Base-by-base conservation (phyloP, 495 filamentous ascomycete genomes). In the Astrothelium subdiscretum region DNA sequence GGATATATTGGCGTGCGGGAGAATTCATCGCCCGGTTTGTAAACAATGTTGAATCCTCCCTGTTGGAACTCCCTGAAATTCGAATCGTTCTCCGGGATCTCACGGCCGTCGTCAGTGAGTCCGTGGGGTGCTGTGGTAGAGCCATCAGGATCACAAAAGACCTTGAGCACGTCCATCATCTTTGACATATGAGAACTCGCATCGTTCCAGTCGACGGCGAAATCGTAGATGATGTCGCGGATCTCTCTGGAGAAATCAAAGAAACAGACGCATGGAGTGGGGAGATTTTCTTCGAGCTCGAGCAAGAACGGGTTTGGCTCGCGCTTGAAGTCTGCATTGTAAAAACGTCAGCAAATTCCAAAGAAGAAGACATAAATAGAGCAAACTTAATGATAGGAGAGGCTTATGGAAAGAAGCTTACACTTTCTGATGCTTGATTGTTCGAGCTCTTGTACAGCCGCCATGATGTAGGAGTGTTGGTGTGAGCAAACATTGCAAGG, bases 1-100 rank as follows among this genome's bases (percentile, higher is more conserved):
- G 64, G 62, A 3, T 76, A 70, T 8, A 48, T n/a, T 48, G 42
- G 42, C 3, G 3, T 48, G 8, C 42, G 42, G 5, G 18, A 10
- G 3, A 10, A n/a, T n/a, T n/a, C n/a, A 11, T 3, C 18, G 18
- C 18, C 42, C 18, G 20, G 18, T 10, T n/a, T 11, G 18, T 10
- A n/a, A 48, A 18, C 11, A 20, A 18, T 18, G 11, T 48, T n/a
- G 42, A 48, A 48, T 20, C 20, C 42, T 10, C 42, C 20, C 3
- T 48, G 11, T n/a, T 48, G 11, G 18, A 48, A 48, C 13, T n/a
- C 18, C 13, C 42, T 48, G 42, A 3, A 3, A 20, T 18, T 48
- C 3, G 42, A 48, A 18, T 48, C 42, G 18, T n/a, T 20, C 3
- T 20, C 8, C 11, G 13, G 11, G 3, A 48, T 3, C 3, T 18